Evolutionary conservation across 225 moss, liverwort and hornwort genomes (phyloP).

Genomic region (Bryoerythrophyllum caledonicum): DNA sequence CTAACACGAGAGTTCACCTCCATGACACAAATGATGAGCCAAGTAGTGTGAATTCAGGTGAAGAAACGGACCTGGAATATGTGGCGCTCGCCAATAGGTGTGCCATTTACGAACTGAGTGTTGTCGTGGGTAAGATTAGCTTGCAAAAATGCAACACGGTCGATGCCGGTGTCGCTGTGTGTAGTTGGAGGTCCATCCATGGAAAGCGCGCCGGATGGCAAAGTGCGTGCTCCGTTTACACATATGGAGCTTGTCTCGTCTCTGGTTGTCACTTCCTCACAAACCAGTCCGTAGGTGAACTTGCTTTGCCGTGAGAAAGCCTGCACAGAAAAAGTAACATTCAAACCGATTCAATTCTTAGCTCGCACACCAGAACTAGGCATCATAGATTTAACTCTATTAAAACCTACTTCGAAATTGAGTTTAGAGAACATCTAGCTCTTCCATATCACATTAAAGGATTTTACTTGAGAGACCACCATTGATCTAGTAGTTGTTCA

Average conservation of each 20-base stretch:
- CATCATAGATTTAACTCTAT: neutral
- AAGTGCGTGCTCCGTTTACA: constrained; percentile 70
- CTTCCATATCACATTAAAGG: too few relatives aligned
- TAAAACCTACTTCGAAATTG: too few relatives aligned
- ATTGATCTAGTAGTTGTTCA: too few relatives aligned
- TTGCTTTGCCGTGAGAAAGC: constrained; percentile 88
- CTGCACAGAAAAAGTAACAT: constrained; percentile 22
- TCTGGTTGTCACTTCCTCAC: constrained; percentile 89
- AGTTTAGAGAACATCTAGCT: too few relatives aligned
- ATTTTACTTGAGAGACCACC: too few relatives aligned
- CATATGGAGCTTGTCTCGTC: constrained; percentile 90
- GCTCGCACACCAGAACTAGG: neutral
- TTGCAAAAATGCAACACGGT: constrained; percentile 85
- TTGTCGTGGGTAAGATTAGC: constrained; percentile 90
- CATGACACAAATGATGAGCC: too few relatives aligned
- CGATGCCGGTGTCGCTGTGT: constrained; percentile 86
- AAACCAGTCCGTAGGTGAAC: constrained; percentile 76
- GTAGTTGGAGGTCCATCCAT: constrained; percentile 81
- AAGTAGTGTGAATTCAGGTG: too few relatives aligned
- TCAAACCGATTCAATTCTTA: neutral
- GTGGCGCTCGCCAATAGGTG: constrained; percentile 77
- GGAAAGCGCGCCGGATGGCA: constrained; percentile 59
- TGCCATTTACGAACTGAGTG: constrained; percentile 76
- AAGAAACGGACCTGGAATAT: constrained; percentile 60
- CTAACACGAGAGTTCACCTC: too few relatives aligned